Evolutionary conservation across 2,329 filamentous ascomycete species (phyloP).

Genomic region (Penicillium expansum): DNA sequence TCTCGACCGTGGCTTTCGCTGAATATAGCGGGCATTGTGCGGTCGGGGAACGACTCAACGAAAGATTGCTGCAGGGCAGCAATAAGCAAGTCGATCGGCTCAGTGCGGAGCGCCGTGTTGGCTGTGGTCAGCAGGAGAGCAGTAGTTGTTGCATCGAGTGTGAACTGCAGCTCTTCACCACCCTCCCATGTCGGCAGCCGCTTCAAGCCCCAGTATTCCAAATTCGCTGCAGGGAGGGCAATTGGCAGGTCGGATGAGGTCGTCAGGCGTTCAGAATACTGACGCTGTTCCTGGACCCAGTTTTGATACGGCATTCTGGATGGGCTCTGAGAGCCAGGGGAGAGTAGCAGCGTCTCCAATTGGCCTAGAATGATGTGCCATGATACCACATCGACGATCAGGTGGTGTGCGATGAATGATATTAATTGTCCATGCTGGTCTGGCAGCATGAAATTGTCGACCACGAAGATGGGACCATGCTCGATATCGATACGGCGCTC

Average conservation of each 20-base stretch:
- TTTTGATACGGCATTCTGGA: not conserved
- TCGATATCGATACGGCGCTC: constrained; percentile 1
- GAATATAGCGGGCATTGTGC: constrained; percentile 18
- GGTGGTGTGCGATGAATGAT: not conserved
- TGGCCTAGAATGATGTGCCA: constrained; percentile 2
- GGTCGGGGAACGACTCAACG: constrained; percentile 11
- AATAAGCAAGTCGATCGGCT: constrained; percentile 24
- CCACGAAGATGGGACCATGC: not conserved
- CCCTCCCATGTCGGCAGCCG: not conserved
- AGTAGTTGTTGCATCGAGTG: constrained; percentile 10
- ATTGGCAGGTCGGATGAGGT: not conserved
- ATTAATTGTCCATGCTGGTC: not conserved
- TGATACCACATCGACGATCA: constrained; percentile 2
- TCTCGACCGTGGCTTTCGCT: constrained; percentile 27
- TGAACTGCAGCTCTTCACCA: constrained; percentile 2
- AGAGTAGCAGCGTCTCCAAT: not conserved
- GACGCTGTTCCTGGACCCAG: not conserved
- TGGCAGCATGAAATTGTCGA: not conserved
- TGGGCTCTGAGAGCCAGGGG: not conserved
- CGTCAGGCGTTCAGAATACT: not conserved
- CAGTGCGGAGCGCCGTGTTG: constrained; percentile 12
- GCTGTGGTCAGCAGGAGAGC: constrained; percentile 7
- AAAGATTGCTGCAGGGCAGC: constrained; percentile 21
- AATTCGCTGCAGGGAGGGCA: not conserved
- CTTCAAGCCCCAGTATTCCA: constrained; percentile 1